A percentile compares a stretch with the other conserved stretches of the same genome.
phyloP scores from a whole-genome alignment of 2,329 filamentous ascomycete species.

The Fusarium oligoseptatum region DNA sequence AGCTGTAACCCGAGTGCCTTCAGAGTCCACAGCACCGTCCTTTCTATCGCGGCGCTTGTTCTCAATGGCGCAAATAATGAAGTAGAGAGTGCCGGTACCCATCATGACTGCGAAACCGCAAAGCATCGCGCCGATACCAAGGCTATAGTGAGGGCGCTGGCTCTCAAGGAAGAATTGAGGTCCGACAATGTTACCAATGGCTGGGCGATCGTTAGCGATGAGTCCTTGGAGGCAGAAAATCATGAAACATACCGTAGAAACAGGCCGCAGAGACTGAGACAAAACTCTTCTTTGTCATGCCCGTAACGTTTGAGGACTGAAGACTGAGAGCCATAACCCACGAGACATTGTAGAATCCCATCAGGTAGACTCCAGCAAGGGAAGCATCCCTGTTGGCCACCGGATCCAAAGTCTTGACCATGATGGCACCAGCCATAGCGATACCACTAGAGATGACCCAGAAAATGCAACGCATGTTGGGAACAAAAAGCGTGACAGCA shows the following conservation, averaged over 20 bases:
- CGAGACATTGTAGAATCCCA: slow-evolving; percentile 49
- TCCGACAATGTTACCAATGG: slow-evolving; percentile 47
- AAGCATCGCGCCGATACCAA: slow-evolving; percentile 45
- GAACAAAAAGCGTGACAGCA: slow-evolving; percentile 42
- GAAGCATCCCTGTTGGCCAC: slow-evolving; percentile 37
- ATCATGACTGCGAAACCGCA: slow-evolving; percentile 41
- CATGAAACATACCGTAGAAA: slow-evolving; percentile 33
- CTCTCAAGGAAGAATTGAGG: slow-evolving; percentile 44
- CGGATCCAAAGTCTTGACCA: slow-evolving; percentile 41
- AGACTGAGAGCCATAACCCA: slow-evolving; percentile 47
- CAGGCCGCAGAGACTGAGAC: slow-evolving; percentile 43
- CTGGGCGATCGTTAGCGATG: background rate
- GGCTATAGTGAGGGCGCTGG: slow-evolving; percentile 43
- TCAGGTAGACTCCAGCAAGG: slow-evolving; percentile 47
- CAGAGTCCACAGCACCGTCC: background rate
- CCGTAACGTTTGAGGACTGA: slow-evolving; percentile 45
- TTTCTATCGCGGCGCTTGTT: slow-evolving; percentile 33
- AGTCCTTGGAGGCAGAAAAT: background rate
- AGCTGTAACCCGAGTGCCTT: background rate
- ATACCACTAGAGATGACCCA: slow-evolving; percentile 42
- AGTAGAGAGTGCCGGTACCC: slow-evolving; percentile 34
- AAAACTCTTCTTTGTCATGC: slow-evolving; percentile 47
- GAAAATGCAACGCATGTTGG: slow-evolving; percentile 47
- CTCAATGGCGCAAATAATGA: slow-evolving; percentile 34
- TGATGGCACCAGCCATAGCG: slow-evolving; percentile 41